Base-by-base conservation (phyloP, 1,284 basidiomycete genomes). In the Cutaneotrichosporon dermatis region DNA sequence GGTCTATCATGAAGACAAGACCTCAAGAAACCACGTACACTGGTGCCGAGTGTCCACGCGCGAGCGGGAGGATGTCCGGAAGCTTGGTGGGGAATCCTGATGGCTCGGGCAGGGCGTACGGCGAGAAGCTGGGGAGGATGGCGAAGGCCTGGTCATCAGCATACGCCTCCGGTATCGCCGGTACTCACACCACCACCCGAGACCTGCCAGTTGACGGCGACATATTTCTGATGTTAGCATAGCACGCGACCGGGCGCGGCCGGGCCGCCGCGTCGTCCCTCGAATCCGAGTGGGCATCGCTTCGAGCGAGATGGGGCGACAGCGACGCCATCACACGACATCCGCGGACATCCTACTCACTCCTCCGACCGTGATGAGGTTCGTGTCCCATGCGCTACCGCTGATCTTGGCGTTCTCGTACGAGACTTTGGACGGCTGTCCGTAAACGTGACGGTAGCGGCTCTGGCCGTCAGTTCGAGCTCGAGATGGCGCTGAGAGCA, bases 301-400 rank as follows among this genome's bases (percentile, higher is more conserved):
- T 49, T 25, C 25, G 25, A 25, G 25, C 25, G 25, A 25, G 25
- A 25, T 25, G 25, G 25, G 25, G 25, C 25, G 25, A 25, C 25
- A 25, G 25, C 25, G 25, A 25, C 25, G 25, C 25, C 25, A 25
- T 25, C 25, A 25, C 25, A 25, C 25, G 25, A 25, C 25, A 25
- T 25, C 25, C 25, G 25, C 25, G 25, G 25, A 25, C 25, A 25
- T 25, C 25, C 25, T 25, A 25, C 85, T 73, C 73, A 90, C 89
- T 49, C 83, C 87, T 64, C 90, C 91, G n/a, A 90, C 90, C 64
- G 90, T 83, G 67, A 97, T 82, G 65, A 98, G 81, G 76, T 98
- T 96, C 50, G 95, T 98, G 78, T 99, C 95, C 92, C 92, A 98
- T 13, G 95, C 92, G 66, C 85, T 89, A 73, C 85, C 87, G 54